Evolutionary conservation across 1,139 yeast species (phyloP), one percentile per base, ranked within the genome.

Genomic region (Sugiyamaella xylanicola): DNA sequence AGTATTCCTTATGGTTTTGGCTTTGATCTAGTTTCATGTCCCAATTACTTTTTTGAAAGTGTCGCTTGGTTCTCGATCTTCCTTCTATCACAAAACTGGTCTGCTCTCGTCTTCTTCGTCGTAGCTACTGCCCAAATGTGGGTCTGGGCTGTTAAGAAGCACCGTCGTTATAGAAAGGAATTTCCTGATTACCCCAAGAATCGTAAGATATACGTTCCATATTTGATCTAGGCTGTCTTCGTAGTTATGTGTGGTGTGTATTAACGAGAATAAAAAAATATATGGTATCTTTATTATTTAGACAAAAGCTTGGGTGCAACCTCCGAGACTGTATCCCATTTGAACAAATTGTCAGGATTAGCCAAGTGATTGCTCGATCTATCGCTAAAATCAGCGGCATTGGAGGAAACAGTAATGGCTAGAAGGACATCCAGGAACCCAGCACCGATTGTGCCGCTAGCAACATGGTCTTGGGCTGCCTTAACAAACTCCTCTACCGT

Each of bases 41-140:
- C 99, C 63, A 93, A 93, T 74, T 93, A 93, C 73, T 86, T 90
- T 63, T 93, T 91, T 71, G 99, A 93, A 75, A 76, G 83, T 47
- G 74, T 86, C 65, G 77, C 84, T 1, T 92, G 97, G 96, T 68
- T 86, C 1, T 75, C 80, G 29, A 82, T 85, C 64, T 81, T 92
- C 13, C 59, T 89, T 15, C 74, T 90, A 65, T 84, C 85, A 54
- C 89, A 92, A 57, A 90, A 91, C 72, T 79, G 93, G 83, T 79
- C 92, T 32, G 80, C 92, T 25, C 78, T 85, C 70, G 64, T 88
- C 20, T 93, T 93, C 75, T 75, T 85, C 54, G 63, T 77, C 35
- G 88, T 89, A 49, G 87, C 95, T 42, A 77, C 89, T 19, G 81
- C 73, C 42, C 96, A 93, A 68, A 91, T 87, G 95, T 82, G 78